Base-by-base conservation (phyloP, 2,329 filamentous ascomycete genomes). In the Pseudogymnoascus sp. region DNA sequence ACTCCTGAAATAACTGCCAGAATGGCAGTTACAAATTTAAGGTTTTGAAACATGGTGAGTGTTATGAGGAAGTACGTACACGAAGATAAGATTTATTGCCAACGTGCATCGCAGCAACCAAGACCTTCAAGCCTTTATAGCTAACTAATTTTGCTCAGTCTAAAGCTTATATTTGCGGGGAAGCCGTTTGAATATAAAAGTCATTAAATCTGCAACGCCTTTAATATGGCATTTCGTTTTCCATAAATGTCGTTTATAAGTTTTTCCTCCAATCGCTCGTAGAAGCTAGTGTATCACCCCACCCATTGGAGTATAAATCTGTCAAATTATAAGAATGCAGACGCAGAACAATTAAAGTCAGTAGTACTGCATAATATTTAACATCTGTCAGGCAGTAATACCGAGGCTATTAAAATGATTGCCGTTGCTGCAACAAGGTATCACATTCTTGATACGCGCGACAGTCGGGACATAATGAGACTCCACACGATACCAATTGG, bases 151-250 rank as follows among this genome's bases (percentile, higher is more conserved):
- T 53, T 53, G 23, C 47, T 53, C 10, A 16, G 47, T 8, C 47
- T 53, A 53, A 53, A 53, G 47, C 25, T 53, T 53, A 53, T 53
- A 53, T 16, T 28, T 53, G 25, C 47, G 47, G 47, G 47, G 47
- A 53, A 53, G 1, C n/a, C 8, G 47, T 53, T 50, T 31, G 25
- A 31, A 53, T 53, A 11, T 11, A 53, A 53, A 31, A 12, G 23
- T 53, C 31, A 31, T 53, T 53, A 53, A 31, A 31, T 16, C 4
- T 25, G 47, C 23, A 53, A 53, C 47, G 14, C 8, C 21, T 53
- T 53, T 53, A 53, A 53, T 53, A 53, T 53, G 47, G 47, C 47
- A 31, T 53, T 53, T 31, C 14, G 47, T 31, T 28, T 50, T 50
- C 44, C 44, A 50, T 50, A 14, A 5, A n/a, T 11, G 7, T 16